Percentiles rank a stretch among this genome's conserved stretches.
Evolutionary conservation across 1,284 basidiomycete genomes (phyloP).

Genomic region (Singerocomus inundabilis): DNA sequence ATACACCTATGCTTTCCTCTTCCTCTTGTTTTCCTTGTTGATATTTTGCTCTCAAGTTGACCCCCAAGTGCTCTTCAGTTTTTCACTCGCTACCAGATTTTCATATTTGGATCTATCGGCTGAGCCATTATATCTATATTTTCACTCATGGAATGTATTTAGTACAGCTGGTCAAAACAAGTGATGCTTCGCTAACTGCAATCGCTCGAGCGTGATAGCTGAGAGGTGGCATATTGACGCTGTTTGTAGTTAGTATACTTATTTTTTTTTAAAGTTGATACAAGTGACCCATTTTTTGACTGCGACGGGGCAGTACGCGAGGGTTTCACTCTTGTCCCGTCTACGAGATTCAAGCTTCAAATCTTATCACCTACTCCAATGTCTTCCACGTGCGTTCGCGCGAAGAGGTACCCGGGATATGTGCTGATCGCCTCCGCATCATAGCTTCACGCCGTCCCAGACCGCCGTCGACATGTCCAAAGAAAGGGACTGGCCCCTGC

Average conservation of each 20-base stretch:
- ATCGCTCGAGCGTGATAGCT: no score
- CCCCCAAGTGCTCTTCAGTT: slow-evolving; percentile 4
- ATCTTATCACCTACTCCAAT: slow-evolving; percentile 8
- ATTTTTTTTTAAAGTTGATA: no score
- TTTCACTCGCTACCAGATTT: neutral
- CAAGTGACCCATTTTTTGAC: no score
- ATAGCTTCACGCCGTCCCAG: slow-evolving; percentile 58
- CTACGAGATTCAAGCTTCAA: neutral
- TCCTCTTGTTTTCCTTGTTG: slow-evolving; percentile 15
- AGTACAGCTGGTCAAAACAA: neutral
- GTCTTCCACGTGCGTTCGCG: slow-evolving; percentile 29
- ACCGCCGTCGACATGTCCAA: slow-evolving; percentile 57
- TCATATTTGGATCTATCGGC: slow-evolving; percentile 12
- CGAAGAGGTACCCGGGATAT: neutral
- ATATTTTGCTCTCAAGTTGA: slow-evolving; percentile 6
- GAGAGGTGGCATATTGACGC: no score
- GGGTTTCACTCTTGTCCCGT: neutral
- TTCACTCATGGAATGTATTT: slow-evolving; percentile 3
- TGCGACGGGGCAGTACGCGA: no score
- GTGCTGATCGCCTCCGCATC: slow-evolving; percentile 7
- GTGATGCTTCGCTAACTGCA: neutral
- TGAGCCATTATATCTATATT: slow-evolving; percentile 11
- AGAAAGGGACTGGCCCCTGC: slow-evolving; percentile 66
- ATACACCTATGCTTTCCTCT: slow-evolving; percentile 14
- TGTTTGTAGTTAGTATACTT: no score